A percentile compares a stretch with the other conserved stretches of the same genome.
phyloP scores from a whole-genome alignment of 2,329 filamentous ascomycete genomes.

The Xylaria sp. region DNA sequence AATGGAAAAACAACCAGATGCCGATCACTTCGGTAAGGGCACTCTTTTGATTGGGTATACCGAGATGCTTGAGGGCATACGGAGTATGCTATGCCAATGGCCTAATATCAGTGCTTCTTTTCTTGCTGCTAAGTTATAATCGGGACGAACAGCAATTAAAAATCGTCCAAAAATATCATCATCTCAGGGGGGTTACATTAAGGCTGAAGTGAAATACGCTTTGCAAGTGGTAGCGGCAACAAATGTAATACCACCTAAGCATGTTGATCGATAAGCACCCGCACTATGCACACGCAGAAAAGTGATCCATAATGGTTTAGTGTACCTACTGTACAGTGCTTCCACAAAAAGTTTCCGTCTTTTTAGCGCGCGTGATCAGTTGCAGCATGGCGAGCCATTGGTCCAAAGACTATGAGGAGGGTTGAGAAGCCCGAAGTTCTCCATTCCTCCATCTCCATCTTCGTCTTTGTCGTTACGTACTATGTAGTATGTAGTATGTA shows the following conservation, averaged over 20 bases:
- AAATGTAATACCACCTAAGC: conserved; percentile 24
- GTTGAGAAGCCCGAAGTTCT: neutral
- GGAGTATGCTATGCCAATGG: no score
- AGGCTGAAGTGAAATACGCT: conserved; percentile 34
- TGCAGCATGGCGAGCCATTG: conserved; percentile 23
- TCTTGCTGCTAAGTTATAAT: neutral
- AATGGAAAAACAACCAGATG: conserved; percentile 1
- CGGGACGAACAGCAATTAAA: conserved; percentile 18
- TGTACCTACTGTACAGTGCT: conserved; percentile 15
- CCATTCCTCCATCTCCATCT: neutral
- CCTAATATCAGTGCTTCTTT: no score
- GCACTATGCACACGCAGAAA: conserved; percentile 8
- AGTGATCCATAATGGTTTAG: conserved; percentile 15
- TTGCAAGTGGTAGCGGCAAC: conserved; percentile 21
- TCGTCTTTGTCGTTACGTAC: neutral
- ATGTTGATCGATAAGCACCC: conserved; percentile 23
- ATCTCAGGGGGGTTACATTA: conserved; percentile 33
- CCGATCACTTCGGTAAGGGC: conserved; percentile 22
- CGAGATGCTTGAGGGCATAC: neutral
- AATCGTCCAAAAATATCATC: conserved; percentile 33
- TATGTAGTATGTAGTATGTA: no score
- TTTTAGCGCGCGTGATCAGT: conserved; percentile 36
- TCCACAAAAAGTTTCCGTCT: conserved; percentile 33
- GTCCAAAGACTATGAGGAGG: conserved; percentile 8
- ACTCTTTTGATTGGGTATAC: conserved; percentile 17